Evolutionary conservation across 352 stramenopile genomes (phyloP).

Genomic region (Phytophthora idaei): DNA sequence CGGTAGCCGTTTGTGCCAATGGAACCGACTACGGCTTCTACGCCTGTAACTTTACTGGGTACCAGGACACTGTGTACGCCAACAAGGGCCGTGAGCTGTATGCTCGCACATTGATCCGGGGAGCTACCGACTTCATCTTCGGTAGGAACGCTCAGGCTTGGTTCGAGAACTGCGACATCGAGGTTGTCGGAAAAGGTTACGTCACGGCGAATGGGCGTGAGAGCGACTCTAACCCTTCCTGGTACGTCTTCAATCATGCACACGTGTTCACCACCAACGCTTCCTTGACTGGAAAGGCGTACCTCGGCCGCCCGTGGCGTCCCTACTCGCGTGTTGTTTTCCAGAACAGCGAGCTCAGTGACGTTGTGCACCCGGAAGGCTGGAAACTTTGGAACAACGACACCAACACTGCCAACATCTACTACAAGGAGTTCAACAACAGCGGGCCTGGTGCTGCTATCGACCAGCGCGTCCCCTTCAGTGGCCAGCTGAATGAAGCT

Average conservation of each 20-base stretch:
- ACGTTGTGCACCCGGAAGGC: constrained; percentile 9
- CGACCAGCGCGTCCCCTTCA: constrained; percentile 3
- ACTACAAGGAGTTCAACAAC: constrained; percentile 26
- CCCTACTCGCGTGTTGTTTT: constrained; percentile 5
- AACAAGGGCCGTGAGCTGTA: constrained; percentile 13
- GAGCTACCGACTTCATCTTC: constrained; percentile 24
- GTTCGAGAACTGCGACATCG: constrained; percentile 18
- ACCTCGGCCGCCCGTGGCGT: constrained; percentile 18
- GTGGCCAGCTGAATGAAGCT: constrained; percentile 11
- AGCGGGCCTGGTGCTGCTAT: constrained; percentile 6
- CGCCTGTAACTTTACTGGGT: constrained; percentile 16
- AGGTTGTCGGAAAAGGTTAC: constrained; percentile 1
- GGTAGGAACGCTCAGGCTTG: constrained; percentile 11
- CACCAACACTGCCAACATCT: constrained; percentile 12
- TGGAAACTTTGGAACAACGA: constrained; percentile 13
- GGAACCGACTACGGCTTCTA: constrained; percentile 12
- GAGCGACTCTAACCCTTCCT: background rate
- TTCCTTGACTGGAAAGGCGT: background rate
- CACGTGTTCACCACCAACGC: background rate
- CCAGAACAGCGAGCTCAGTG: background rate
- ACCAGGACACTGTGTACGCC: constrained; percentile 24
- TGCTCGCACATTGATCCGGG: constrained; percentile 12
- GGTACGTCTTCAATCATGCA: constrained; percentile 5
- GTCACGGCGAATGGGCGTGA: constrained; percentile 2
- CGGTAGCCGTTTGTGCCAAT: background rate